Conservation (phyloP, 2,329 filamentous ascomycete species). For the Biscogniauxia sp. region DNA sequence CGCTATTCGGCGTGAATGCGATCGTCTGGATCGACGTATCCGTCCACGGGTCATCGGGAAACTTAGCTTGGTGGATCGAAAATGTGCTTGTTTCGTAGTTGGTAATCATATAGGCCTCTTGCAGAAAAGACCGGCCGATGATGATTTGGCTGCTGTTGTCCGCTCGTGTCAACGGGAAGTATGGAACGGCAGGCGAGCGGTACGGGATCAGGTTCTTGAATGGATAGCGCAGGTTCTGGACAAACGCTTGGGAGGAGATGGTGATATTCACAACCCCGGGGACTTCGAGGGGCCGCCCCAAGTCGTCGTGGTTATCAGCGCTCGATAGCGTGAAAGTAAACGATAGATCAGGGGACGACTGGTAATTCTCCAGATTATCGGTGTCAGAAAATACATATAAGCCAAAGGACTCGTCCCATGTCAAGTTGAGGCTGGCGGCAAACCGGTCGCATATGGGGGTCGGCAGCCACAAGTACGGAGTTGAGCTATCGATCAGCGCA, state of each 20-base stretch:
- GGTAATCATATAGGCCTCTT: conserved; percentile 63
- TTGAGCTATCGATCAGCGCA: conserved; percentile 61
- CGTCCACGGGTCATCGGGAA: conserved; percentile 42
- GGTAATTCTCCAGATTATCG: conserved; percentile 49
- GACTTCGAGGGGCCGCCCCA: conserved; percentile 47
- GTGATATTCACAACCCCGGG: conserved; percentile 57
- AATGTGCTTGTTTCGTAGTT: conserved; percentile 54
- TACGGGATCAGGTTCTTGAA: conserved; percentile 46
- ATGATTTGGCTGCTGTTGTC: conserved; percentile 54
- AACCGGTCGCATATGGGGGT: conserved; percentile 60
- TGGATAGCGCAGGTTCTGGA: conserved; percentile 48
- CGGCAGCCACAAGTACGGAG: conserved; percentile 64
- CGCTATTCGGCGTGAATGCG: conserved; percentile 42
- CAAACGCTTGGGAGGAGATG: conserved; percentile 49
- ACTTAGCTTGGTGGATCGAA: conserved; percentile 54
- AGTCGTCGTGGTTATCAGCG: conserved; percentile 51
- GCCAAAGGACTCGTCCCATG: conserved; percentile 61
- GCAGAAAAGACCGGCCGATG: conserved; percentile 66
- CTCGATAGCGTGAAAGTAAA: conserved; percentile 59
- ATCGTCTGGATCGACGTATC: conserved; percentile 44
- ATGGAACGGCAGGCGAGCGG: conserved; percentile 48
- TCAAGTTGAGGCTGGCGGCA: conserved; percentile 61
- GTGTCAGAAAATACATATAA: conserved; percentile 63
- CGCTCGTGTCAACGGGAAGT: conserved; percentile 64
- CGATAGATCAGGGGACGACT: conserved; percentile 42